Percentiles rank a stretch among this genome's conserved stretches.
phyloP scores from a whole-genome alignment of 495 filamentous ascomycete species.

The Wilcoxina mikolae region DNA sequence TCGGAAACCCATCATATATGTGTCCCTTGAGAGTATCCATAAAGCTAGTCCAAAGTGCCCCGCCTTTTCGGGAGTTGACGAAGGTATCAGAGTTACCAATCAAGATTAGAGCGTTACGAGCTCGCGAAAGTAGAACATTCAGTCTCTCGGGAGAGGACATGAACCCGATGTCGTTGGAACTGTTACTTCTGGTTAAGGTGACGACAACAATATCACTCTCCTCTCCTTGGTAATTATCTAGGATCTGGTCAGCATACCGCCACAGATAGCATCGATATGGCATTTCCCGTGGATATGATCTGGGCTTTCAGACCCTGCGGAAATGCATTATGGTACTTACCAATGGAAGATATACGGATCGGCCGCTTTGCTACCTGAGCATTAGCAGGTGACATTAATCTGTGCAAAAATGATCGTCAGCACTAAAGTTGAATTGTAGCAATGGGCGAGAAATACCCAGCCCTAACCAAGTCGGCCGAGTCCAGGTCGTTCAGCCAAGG shows the following conservation, averaged over 20 bases:
- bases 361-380: conserved; percentile 38
- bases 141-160: conserved; percentile 53
- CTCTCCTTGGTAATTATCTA: conserved; percentile 70
- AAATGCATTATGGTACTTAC: conserved; percentile 35
- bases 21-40: conserved; percentile 44
- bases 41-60: conserved; percentile 42
- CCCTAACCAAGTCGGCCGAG: conserved; percentile 35
- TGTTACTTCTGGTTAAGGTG: conserved; percentile 53
- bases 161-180: conserved; percentile 52
- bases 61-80: conserved; percentile 45
- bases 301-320: not conserved
- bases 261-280: not conserved
- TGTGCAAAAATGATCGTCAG: conserved; percentile 34
- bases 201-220: conserved; percentile 62
- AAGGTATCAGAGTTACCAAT: conserved; percentile 61
- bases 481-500: conserved; percentile 58
- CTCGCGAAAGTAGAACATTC: conserved; percentile 60
- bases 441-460: not conserved
- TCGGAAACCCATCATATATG: conserved; percentile 55
- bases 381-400: conserved; percentile 42
- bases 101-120: conserved; percentile 51
- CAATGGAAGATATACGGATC: conserved; percentile 48
- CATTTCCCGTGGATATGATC: not conserved
- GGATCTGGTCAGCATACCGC: not conserved
- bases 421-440: not conserved